Conservation (phyloP, 2,329 filamentous ascomycete genomes). For the Balansia obtecta region DNA sequence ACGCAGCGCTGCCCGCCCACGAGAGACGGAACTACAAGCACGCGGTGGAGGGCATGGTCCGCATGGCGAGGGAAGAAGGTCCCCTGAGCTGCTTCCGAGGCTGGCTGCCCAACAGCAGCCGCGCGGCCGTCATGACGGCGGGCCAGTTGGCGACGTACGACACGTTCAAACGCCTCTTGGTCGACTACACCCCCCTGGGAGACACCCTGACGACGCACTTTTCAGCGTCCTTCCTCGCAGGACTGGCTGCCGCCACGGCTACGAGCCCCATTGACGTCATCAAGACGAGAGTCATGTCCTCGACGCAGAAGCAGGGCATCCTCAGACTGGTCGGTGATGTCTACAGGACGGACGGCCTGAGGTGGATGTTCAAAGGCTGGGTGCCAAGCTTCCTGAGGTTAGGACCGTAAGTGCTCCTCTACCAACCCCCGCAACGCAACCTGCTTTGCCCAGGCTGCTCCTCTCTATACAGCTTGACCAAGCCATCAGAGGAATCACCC, state of each 20-base stretch:
- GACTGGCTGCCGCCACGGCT: slow-evolving; percentile 72
- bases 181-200: slow-evolving; percentile 52
- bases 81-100: slow-evolving; percentile 66
- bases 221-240: slow-evolving; percentile 62
- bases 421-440: neutral
- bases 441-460: neutral
- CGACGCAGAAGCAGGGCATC: slow-evolving; percentile 38
- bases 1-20: slow-evolving; percentile 58
- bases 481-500: no score
- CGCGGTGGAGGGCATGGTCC: slow-evolving; percentile 72
- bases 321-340: slow-evolving; percentile 51
- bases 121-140: slow-evolving; percentile 80
- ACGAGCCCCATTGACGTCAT: slow-evolving; percentile 81
- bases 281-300: slow-evolving; percentile 79
- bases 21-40: slow-evolving; percentile 81
- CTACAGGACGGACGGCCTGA: slow-evolving; percentile 55
- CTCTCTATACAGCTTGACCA: no score
- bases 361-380: slow-evolving; percentile 87
- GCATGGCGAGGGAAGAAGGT: slow-evolving; percentile 84
- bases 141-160: slow-evolving; percentile 78
- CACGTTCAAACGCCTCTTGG: slow-evolving; percentile 59
- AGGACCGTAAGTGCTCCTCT: slow-evolving; percentile 39
- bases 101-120: slow-evolving; percentile 68
- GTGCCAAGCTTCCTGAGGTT: slow-evolving; percentile 60
- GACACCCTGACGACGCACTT: slow-evolving; percentile 71